Evolutionary conservation across 1,139 yeast species (phyloP).

Genomic region (Candida labiduridarum): DNA sequence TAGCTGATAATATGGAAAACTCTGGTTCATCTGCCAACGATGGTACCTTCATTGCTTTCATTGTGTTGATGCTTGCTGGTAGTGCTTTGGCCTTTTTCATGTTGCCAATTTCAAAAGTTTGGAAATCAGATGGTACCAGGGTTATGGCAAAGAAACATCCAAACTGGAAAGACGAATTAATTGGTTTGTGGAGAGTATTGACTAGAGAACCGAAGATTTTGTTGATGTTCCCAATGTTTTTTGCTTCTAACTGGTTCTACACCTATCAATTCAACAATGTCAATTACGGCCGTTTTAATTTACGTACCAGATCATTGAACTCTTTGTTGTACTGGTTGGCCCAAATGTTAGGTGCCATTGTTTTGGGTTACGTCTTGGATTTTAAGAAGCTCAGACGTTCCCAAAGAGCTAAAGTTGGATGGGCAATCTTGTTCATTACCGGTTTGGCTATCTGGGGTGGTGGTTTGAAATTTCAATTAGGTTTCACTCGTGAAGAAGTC

Average conservation of each 20-base stretch:
- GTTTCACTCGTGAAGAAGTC: conserved; percentile 45
- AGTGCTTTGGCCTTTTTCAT: conserved; percentile 46
- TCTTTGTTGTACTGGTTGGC: conserved; percentile 61
- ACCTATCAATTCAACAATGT: conserved; percentile 64
- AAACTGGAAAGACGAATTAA: conserved; percentile 48
- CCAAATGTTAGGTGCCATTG: conserved; percentile 59
- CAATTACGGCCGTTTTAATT: conserved; percentile 57
- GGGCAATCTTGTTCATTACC: conserved; percentile 39
- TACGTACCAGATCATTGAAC: conserved; percentile 63
- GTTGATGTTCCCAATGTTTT: conserved; percentile 60
- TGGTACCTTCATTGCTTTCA: conserved; percentile 60
- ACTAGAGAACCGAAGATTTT: conserved; percentile 49
- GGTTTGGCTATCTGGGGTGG: conserved; percentile 65
- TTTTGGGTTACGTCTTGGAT: conserved; percentile 53
- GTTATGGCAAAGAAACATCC: conserved; percentile 51
- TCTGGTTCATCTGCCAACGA: conserved; percentile 44
- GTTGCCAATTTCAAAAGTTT: conserved; percentile 54
- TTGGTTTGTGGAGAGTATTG: conserved; percentile 42
- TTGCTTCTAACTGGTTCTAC: conserved; percentile 66
- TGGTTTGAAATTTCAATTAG: conserved; percentile 54
- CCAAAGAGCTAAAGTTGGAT: conserved; percentile 51
- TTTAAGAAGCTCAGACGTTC: conserved; percentile 42
- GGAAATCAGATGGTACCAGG: conserved; percentile 54
- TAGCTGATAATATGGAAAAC: conserved; percentile 49
- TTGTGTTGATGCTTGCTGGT: conserved; percentile 56